Percentiles rank a stretch among this genome's conserved stretches.
These are phyloP conservation scores for Wickerhamomyces tratensis DNA, from an alignment of 805 yeast species.

Conservation along the genomic window DNA sequence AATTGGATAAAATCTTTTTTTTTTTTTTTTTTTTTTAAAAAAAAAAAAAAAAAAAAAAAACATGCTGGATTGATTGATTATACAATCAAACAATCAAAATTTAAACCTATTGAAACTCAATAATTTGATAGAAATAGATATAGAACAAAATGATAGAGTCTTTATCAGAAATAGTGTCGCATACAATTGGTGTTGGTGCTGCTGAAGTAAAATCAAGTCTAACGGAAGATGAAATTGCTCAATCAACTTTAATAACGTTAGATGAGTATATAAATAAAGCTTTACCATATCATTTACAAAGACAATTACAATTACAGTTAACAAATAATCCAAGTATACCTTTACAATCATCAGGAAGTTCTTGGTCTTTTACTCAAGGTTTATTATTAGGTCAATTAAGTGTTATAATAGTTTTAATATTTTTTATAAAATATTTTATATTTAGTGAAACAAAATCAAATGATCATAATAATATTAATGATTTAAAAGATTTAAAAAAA, in stretches of 20 bases:
- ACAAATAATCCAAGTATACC: neutral
- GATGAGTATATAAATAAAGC: slow-evolving; percentile 28
- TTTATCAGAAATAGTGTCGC: neutral
- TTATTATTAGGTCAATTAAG: slow-evolving; percentile 64
- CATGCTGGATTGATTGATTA: no score
- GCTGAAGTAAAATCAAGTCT: neutral
- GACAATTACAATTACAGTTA: slow-evolving; percentile 17
- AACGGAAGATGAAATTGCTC: slow-evolving; percentile 13
- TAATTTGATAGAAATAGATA: no score
- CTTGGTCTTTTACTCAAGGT: slow-evolving; percentile 75
- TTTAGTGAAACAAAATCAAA: slow-evolving; percentile 48
- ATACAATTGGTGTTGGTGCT: no score
- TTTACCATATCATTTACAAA: slow-evolving; percentile 25
- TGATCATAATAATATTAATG: slow-evolving; percentile 21
- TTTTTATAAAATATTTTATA: slow-evolving; percentile 67
- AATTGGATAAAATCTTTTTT: no score
- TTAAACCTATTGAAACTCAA: no score
- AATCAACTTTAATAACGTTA: slow-evolving; percentile 21
- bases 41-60: no score
- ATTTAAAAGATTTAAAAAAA: slow-evolving; percentile 16
- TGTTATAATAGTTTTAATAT: slow-evolving; percentile 50
- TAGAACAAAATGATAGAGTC: no score
- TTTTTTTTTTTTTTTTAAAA: no score
- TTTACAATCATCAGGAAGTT: slow-evolving; percentile 9
- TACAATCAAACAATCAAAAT: no score